These are phyloP conservation scores for Diatrype stigma DNA, from an alignment of 2,329 filamentous ascomycete genomes.

Conservation along the genomic window DNA sequence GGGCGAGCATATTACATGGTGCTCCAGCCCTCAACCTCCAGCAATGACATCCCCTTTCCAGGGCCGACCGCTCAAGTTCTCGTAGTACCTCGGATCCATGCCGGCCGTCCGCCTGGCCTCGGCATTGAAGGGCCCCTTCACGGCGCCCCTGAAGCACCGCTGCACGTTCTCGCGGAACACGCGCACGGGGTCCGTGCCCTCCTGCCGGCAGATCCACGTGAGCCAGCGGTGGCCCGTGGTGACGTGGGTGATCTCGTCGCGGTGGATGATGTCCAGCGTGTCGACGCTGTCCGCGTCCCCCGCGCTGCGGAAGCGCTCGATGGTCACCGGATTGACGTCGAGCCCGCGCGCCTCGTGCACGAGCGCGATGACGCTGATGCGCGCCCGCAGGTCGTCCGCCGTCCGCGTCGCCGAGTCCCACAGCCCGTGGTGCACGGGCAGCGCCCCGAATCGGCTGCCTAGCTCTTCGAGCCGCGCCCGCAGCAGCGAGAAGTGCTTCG, in stretches of 20 bases:
- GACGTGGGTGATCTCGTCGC: conserved; percentile 45
- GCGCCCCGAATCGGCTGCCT: conserved; percentile 38
- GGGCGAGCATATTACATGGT: no score
- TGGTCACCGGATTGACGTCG: conserved; percentile 43
- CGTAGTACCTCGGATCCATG: conserved; percentile 39
- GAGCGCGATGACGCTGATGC: conserved; percentile 43
- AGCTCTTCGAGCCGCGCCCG: conserved; percentile 40
- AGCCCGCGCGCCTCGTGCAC: conserved; percentile 43
- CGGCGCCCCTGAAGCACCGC: conserved; percentile 36
- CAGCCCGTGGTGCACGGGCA: conserved; percentile 41
- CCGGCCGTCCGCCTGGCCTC: conserved; percentile 40
- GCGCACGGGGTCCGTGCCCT: conserved; percentile 39
- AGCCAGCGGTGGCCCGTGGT: conserved; percentile 44
- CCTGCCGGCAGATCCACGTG: conserved; percentile 42
- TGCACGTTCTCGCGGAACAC: conserved; percentile 40
- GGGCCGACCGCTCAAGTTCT: conserved; percentile 25
- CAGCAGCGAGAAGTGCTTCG: conserved; percentile 43
- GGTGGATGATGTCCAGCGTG: conserved; percentile 39
- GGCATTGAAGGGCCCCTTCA: conserved; percentile 41
- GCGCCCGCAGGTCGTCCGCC: conserved; percentile 38
- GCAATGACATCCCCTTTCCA: conserved; percentile 25
- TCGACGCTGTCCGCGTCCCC: conserved; percentile 38
- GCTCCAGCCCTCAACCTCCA: conserved; percentile 18
- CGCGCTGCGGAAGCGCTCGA: conserved; percentile 40
- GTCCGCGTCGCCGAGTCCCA: conserved; percentile 41